phyloP scores from a whole-genome alignment of 257 asterid species.

The Przewalskia tangutica region DNA sequence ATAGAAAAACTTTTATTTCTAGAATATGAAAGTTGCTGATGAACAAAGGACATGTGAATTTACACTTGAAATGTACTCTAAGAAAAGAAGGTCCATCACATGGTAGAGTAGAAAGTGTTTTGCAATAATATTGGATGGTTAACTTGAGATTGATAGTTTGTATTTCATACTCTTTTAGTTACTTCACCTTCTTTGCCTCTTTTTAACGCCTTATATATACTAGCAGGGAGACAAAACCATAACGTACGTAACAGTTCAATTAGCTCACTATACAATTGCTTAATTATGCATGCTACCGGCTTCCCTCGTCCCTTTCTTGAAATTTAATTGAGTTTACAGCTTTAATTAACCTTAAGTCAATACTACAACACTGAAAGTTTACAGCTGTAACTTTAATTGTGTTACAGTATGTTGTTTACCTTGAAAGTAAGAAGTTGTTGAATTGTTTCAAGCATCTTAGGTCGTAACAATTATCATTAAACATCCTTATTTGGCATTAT shows the following conservation, averaged over 20 bases:
- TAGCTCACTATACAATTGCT: neutral
- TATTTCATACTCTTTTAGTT: neutral
- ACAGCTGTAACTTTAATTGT: too few species aligned
- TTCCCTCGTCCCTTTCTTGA: neutral
- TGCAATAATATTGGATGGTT: neutral
- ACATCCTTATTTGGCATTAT: too few species aligned
- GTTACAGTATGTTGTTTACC: neutral
- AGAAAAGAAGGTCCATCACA: neutral
- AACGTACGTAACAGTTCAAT: constrained; percentile 5
- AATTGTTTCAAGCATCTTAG: neutral
- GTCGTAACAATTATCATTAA: neutral
- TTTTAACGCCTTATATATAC: neutral
- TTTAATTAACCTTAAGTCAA: too few species aligned
- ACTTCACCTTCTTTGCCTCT: neutral
- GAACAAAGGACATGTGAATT: neutral
- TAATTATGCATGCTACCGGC: neutral
- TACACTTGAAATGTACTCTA: constrained; percentile 14
- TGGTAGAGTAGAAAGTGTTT: constrained; percentile 9
- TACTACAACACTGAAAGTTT: too few species aligned
- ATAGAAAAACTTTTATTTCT: too few species aligned
- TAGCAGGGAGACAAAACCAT: constrained; percentile 6
- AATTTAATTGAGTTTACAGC: neutral
- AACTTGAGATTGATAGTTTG: constrained; percentile 3
- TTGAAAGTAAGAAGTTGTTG: neutral
- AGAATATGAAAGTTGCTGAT: neutral